These are phyloP conservation scores for Pichia heedii DNA, from an alignment of 805 yeast genomes.

Conservation along the genomic window DNA sequence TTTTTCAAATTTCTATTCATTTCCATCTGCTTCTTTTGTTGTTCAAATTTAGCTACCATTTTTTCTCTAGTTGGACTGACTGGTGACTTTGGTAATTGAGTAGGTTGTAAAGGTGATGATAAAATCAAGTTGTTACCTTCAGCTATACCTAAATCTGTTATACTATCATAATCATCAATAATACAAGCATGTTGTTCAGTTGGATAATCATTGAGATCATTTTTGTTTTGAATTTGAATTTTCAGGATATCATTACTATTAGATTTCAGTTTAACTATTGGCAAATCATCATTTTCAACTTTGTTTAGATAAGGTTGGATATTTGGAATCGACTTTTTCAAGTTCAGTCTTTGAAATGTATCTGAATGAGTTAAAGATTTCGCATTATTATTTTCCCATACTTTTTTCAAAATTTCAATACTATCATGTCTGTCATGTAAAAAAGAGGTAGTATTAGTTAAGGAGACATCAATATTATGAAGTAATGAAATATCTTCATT, in stretches of 20 bases:
- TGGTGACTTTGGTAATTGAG: no score
- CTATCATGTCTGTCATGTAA: slow-evolving; percentile 5
- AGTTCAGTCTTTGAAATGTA: slow-evolving; percentile 5
- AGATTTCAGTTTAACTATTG: not conserved
- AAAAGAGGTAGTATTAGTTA: not conserved
- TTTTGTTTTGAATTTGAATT: no score
- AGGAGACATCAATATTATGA: no score
- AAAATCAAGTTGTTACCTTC: slow-evolving; percentile 9
- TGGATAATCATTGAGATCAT: slow-evolving; percentile 4
- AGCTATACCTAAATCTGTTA: slow-evolving; percentile 25
- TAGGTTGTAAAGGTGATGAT: no score
- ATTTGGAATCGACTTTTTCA: slow-evolving; percentile 11
- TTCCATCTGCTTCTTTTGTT: slow-evolving; percentile 8
- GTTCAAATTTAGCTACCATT: slow-evolving; percentile 11
- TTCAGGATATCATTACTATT: not conserved
- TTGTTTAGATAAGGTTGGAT: slow-evolving; percentile 14
- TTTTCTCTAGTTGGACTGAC: slow-evolving; percentile 12
- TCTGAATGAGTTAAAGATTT: slow-evolving; percentile 3
- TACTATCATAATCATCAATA: slow-evolving; percentile 9
- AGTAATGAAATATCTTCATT: no score
- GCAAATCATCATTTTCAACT: slow-evolving; percentile 18
- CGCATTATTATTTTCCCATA: slow-evolving; percentile 21
- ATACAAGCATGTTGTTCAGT: slow-evolving; percentile 19
- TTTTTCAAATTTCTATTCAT: slow-evolving; percentile 7
- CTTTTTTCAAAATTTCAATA: slow-evolving; percentile 15